phyloP scores from a whole-genome alignment of 192 early-diverging fungal genomes.

The Coemansia sp. region DNA sequence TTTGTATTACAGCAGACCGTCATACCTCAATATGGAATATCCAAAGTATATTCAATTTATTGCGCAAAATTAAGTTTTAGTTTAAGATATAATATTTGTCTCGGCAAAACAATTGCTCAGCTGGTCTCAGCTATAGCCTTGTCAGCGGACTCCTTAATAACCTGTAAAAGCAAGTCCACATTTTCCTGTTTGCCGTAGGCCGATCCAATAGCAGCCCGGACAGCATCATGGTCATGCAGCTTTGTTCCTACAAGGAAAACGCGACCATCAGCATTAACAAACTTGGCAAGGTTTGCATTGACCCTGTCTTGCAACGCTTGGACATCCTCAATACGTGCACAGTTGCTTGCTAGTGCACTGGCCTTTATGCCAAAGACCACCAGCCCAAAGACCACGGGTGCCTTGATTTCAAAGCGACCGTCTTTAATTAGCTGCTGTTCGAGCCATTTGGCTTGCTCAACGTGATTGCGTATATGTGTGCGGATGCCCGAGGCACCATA shows the following conservation, averaged over 20 bases:
- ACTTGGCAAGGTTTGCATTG: conserved; percentile 2
- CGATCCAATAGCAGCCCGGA: conserved; percentile 11
- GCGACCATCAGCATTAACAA: conserved; percentile 5
- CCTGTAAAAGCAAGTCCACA: neutral
- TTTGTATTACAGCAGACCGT: too few relatives aligned
- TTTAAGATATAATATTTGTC: too few relatives aligned
- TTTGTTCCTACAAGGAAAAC: conserved; percentile 7
- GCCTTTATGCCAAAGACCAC: conserved; percentile 34
- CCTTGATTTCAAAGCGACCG: conserved; percentile 27
- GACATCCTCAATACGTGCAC: neutral
- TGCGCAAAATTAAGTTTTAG: too few relatives aligned
- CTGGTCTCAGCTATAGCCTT: too few relatives aligned
- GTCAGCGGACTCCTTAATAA: conserved; percentile 1
- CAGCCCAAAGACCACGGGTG: conserved; percentile 21
- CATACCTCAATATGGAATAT: too few relatives aligned
- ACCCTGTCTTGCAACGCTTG: neutral
- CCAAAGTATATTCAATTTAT: too few relatives aligned
- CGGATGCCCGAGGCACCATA: conserved; percentile 47
- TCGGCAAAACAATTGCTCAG: too few relatives aligned
- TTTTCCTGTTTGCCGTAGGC: neutral
- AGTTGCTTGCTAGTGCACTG: neutral
- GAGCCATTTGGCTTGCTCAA: conserved; percentile 25
- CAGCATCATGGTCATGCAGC: neutral
- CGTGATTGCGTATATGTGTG: conserved; percentile 27
- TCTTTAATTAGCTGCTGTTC: conserved; percentile 14